Base-by-base conservation (phyloP, 805 yeast species). In the Cyberlindnera maritima region DNA sequence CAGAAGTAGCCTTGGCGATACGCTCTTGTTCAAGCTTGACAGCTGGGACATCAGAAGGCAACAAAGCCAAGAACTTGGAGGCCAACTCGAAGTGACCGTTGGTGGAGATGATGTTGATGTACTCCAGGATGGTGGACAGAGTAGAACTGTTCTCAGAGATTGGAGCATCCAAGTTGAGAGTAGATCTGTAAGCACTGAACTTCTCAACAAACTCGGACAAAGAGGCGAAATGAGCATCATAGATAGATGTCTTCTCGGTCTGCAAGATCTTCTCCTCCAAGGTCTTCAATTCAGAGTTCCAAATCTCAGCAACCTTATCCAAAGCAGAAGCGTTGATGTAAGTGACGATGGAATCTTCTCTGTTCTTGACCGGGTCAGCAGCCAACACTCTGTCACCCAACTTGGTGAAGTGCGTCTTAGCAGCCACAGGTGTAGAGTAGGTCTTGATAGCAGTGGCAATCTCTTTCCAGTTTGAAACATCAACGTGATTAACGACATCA, bases 51-150 rank as follows among this genome's bases (percentile, higher is more conserved):
- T 80, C 80, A 38, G 77, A 80, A 12, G 98, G 96, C 58, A 94
- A 72, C 50, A 85, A 72, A 38, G 73, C 71, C 61, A 92, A 74
- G 55, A 87, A 80, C 54, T 75, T 78, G 48, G 72, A 76, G 2
- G 98, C 97, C 55, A 92, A 70, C 10, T 85, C 95, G 57, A 88
- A 83, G 53, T 87, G 81, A 23, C 97, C 98, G 60, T 76, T 81
- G 23, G 89, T 81, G 4, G 96, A 85, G 47, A 90, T 81, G 49
- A 85, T 71, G 54, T 80, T 82, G 39, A 95, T 83, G 65, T 86
- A 94, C 66, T 94, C 98, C 54, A 88, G 73, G 51, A 88, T 80
- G 2, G 84, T 83, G 33, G 70, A 49, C 43, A 71, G 60, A 29
- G 72, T 54, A 52, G 63, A 54, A 53, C 68, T 65, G 41, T 49